Conservation (phyloP, 2,329 filamentous ascomycete species). For the Ramichloridium luteum region DNA sequence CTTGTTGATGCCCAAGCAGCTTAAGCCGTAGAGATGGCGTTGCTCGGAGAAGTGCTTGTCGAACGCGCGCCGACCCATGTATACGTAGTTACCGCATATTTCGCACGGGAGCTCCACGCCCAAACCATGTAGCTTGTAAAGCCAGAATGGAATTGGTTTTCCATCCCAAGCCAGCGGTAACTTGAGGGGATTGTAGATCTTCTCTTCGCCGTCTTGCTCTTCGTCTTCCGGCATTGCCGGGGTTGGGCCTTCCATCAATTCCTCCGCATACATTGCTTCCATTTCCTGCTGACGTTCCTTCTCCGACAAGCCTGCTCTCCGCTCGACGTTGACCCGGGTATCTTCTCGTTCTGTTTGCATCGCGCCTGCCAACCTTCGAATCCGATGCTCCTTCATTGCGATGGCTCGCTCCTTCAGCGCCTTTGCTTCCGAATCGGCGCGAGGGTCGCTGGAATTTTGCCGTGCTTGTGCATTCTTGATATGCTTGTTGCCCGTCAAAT, state of each 20-base stretch:
- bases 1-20: conserved; percentile 87
- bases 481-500: conserved; percentile 86
- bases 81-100: conserved; percentile 97
- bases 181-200: conserved; percentile 93
- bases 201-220: conserved; percentile 59
- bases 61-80: conserved; percentile 90
- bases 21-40: conserved; percentile 82
- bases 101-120: conserved; percentile 94
- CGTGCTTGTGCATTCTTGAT: conserved; percentile 65
- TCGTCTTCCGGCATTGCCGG: conserved; percentile 41
- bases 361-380: conserved; percentile 64
- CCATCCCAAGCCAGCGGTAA: conserved; percentile 94
- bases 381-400: conserved; percentile 74
- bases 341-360: conserved; percentile 83
- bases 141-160: conserved; percentile 97
- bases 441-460: conserved; percentile 28
- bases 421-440: conserved; percentile 20
- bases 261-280: conserved; percentile 65
- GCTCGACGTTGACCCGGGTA: conserved; percentile 87
- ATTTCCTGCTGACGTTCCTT: conserved; percentile 88
- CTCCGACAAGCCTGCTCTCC: conserved; percentile 94
- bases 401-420: conserved; percentile 74
- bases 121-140: conserved; percentile 91
- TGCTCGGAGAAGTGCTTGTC: conserved; percentile 98
- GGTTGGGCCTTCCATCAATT: conserved; percentile 40